Conservation (phyloP, 1,139 yeast species). For the Pichia inconspicua region DNA sequence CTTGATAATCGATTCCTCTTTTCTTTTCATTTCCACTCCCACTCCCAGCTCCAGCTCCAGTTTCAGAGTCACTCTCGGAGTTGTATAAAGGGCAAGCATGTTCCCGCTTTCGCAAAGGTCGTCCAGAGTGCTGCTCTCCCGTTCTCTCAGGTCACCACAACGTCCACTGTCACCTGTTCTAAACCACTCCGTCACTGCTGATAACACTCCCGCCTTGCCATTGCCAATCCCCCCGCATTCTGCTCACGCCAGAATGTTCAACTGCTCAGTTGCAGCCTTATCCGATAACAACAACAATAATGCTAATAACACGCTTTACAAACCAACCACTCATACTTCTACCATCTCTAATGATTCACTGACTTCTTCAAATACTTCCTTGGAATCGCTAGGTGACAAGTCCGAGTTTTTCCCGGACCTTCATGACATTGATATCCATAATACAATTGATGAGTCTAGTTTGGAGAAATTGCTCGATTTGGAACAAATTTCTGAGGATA, state of each 20-base stretch:
- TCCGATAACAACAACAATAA: neutral
- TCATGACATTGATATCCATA: neutral
- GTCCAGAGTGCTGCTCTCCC: neutral
- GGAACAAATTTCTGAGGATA: slow-evolving; percentile 9
- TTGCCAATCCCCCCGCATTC: neutral
- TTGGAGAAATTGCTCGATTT: slow-evolving; percentile 14
- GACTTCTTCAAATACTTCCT: neutral
- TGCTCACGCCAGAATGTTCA: neutral
- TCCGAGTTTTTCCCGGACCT: neutral
- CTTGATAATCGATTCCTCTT: neutral
- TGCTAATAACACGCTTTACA: neutral
- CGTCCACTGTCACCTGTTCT: neutral
- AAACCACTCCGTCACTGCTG: neutral
- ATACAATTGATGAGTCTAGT: neutral
- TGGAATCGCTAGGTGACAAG: neutral
- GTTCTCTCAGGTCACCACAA: neutral
- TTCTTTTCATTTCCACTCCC: neutral
- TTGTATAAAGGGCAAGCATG: neutral
- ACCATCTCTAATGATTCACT: neutral
- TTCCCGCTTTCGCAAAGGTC: neutral
- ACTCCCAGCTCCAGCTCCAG: too few relatives aligned
- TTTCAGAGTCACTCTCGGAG: neutral
- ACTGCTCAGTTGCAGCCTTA: neutral
- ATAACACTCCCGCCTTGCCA: neutral
- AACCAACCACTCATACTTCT: neutral